phyloP scores from a whole-genome alignment of 805 yeast genomes.

The Tetrapisispora nanseiensis region DNA sequence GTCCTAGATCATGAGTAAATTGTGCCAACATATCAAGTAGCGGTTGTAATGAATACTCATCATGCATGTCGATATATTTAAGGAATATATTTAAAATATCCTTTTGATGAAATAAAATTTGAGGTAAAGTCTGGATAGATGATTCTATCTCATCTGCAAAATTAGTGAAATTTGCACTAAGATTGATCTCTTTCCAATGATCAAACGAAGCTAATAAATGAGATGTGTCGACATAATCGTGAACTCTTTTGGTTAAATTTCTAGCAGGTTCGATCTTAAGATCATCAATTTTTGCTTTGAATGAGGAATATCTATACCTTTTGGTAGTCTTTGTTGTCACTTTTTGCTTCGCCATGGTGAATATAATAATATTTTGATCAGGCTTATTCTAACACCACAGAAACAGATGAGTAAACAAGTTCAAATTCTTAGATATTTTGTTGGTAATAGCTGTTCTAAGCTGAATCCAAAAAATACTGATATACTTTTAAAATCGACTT shows the following conservation, averaged over 20 bases:
- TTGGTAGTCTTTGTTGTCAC: conserved; percentile 47
- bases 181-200: conserved; percentile 82
- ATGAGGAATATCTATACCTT: conserved; percentile 59
- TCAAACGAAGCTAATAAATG: conserved; percentile 70
- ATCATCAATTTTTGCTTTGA: conserved; percentile 74
- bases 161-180: conserved; percentile 59
- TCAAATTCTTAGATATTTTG: not conserved
- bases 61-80: conserved; percentile 42
- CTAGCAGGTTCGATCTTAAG: conserved; percentile 71
- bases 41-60: conserved; percentile 69
- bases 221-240: conserved; percentile 64
- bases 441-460: not conserved
- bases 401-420: too few relatives aligned
- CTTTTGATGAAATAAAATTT: conserved; percentile 60
- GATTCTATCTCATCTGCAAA: conserved; percentile 49
- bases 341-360: conserved; percentile 29
- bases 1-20: conserved; percentile 84
- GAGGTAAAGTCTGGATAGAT: conserved; percentile 63
- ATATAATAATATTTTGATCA: too few relatives aligned
- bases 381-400: too few relatives aligned
- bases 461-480: not conserved
- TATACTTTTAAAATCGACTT: too few relatives aligned
- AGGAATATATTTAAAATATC: conserved; percentile 47
- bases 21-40: conserved; percentile 71
- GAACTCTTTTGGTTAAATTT: conserved; percentile 47